Conservation (phyloP, 2,329 filamentous ascomycete genomes). For the Penicillium italicum region DNA sequence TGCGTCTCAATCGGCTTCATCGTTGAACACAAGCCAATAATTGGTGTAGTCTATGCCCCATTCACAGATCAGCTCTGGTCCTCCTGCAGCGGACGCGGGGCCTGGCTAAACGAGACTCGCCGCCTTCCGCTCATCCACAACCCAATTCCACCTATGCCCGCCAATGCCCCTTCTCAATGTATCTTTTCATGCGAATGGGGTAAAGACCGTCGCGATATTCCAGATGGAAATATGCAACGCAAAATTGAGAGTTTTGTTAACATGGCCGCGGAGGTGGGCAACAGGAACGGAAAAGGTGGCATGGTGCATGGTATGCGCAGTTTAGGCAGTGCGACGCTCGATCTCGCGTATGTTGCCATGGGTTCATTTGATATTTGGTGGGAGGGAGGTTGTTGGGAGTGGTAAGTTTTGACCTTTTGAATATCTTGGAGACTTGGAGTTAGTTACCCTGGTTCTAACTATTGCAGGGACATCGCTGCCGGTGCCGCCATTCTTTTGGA, state of each 20-base stretch:
- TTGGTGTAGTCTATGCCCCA: constrained; percentile 71
- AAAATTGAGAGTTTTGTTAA: constrained; percentile 74
- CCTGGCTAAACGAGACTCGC: constrained; percentile 65
- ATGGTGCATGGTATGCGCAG: constrained; percentile 77
- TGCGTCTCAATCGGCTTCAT: constrained; percentile 73
- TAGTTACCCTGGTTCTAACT: constrained; percentile 3
- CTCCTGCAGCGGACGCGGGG: constrained; percentile 61
- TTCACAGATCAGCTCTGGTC: constrained; percentile 68
- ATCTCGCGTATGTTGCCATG: constrained; percentile 72
- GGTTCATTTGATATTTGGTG: constrained; percentile 77
- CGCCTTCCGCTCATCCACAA: constrained; percentile 61
- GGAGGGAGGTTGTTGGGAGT: constrained; percentile 80
- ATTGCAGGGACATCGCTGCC: constrained; percentile 63
- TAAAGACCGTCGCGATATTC: constrained; percentile 65
- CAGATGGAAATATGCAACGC: constrained; percentile 64
- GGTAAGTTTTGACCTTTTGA: constrained; percentile 45
- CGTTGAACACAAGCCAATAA: constrained; percentile 55
- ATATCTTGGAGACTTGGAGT: not conserved
- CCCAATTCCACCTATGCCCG: constrained; percentile 61
- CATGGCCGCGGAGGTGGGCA: constrained; percentile 65
- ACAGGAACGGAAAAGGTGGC: constrained; percentile 63
- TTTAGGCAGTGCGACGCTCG: constrained; percentile 68
- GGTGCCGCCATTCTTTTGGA: constrained; percentile 70
- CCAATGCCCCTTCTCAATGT: constrained; percentile 63
- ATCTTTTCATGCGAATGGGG: constrained; percentile 77